Evolutionary conservation across 768 basidiomycete species (phyloP).

Genomic region (Hericium coralloides): DNA sequence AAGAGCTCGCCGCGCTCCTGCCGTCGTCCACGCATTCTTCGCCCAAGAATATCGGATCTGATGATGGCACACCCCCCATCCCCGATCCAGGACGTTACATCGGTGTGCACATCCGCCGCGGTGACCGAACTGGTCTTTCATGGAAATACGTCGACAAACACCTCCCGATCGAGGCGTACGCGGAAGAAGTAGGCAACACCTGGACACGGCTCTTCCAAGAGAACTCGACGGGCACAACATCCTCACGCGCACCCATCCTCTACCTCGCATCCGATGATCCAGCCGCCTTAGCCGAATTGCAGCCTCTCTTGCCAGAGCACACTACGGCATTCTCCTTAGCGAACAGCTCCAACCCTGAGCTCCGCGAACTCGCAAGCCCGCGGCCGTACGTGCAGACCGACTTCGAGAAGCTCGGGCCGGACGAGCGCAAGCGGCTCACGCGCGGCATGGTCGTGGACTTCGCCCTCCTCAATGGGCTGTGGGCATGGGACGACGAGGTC

Average conservation of each 20-base stretch:
- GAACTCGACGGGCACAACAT: not conserved
- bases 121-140: slow-evolving; percentile 42
- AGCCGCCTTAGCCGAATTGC: slow-evolving; percentile 32
- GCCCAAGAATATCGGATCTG: slow-evolving; percentile 5
- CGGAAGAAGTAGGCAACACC: slow-evolving; percentile 31
- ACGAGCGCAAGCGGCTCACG: slow-evolving; percentile 40
- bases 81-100: slow-evolving; percentile 29
- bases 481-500: slow-evolving; percentile 37
- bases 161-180: slow-evolving; percentile 43
- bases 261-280: slow-evolving; percentile 61
- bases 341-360: slow-evolving; percentile 29
- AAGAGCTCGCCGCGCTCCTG: slow-evolving; percentile 30
- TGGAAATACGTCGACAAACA: slow-evolving; percentile 34
- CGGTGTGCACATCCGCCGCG: slow-evolving; percentile 55
- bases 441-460: slow-evolving; percentile 62
- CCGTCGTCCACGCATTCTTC: slow-evolving; percentile 7
- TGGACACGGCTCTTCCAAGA: slow-evolving; percentile 31
- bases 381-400: slow-evolving; percentile 45
- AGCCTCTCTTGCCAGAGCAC: slow-evolving; percentile 25
- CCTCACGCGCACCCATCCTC: slow-evolving; percentile 26
- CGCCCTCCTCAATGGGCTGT: slow-evolving; percentile 55
- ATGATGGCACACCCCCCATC: not conserved
- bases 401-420: slow-evolving; percentile 33
- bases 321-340: slow-evolving; percentile 38
- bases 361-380: slow-evolving; percentile 41